Evolutionary conservation across 2,329 filamentous ascomycete species (phyloP).

Genomic region (Niveomyces coronatus): DNA sequence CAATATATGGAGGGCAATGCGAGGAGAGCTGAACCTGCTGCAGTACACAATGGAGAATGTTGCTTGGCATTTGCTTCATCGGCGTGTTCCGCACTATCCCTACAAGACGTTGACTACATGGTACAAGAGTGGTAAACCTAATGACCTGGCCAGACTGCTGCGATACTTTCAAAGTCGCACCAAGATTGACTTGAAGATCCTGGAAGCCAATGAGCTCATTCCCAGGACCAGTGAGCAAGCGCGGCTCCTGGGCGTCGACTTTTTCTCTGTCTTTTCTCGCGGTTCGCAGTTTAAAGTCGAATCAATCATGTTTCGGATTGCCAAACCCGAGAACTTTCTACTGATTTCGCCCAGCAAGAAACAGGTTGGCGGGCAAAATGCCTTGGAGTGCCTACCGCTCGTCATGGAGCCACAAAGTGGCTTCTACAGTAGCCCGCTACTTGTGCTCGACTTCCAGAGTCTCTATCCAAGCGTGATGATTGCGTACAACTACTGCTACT

Average conservation of each 20-base stretch:
- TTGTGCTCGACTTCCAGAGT: slow-evolving; percentile 93
- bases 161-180: slow-evolving; percentile 69
- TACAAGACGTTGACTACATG: slow-evolving; percentile 71
- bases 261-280: slow-evolving; percentile 89
- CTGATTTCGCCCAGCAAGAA: slow-evolving; percentile 82
- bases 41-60: slow-evolving; percentile 98
- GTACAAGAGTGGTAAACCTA: slow-evolving; percentile 60
- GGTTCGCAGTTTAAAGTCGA: slow-evolving; percentile 98
- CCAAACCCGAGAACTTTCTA: slow-evolving; percentile 91
- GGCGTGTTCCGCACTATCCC: slow-evolving; percentile 78
- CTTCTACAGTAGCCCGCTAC: slow-evolving; percentile 80
- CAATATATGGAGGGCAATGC: slow-evolving; percentile 95
- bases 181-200: slow-evolving; percentile 76
- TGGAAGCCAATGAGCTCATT: slow-evolving; percentile 83
- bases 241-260: slow-evolving; percentile 84
- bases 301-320: slow-evolving; percentile 96
- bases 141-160: slow-evolving; percentile 64
- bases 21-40: slow-evolving; percentile 78
- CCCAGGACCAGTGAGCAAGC: slow-evolving; percentile 89
- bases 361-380: slow-evolving; percentile 90
- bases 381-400: slow-evolving; percentile 83
- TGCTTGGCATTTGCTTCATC: slow-evolving; percentile 79
- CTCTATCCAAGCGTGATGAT: slow-evolving; percentile 98
- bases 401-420: slow-evolving; percentile 97
- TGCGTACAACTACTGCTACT: slow-evolving; percentile 98